Evolutionary conservation across 1,139 yeast species (phyloP), one percentile per base, ranked within the genome.

Genomic region (Nakaseomyces delphensis): DNA sequence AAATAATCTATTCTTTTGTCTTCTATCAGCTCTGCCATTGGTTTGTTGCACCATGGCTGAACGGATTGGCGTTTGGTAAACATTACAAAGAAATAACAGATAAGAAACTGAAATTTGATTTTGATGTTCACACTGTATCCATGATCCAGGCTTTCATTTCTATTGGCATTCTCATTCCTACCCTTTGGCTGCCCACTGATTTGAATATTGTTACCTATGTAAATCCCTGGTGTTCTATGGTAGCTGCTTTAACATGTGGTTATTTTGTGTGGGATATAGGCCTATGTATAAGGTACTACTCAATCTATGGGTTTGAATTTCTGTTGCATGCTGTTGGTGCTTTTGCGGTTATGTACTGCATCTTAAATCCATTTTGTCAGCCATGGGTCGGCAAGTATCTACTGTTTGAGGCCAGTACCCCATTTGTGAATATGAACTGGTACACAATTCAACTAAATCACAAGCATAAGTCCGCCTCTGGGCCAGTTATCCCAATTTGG

Each of bases 391-490:
- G 95, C 1, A 78, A 80, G 23, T 91, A 89, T 63, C 69, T 93
- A 54, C 57, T 85, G 31, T 91, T 87, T 65, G 99, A 91, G 64
- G 73, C 84, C 43, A 83, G 95, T 35, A 87, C 97, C 1, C 98
- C 98, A 10, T 91, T 93, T 61, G 87, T 91, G 45, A 89, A 91
- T 65, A 66, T 86, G 56, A 86, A 93, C 62, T 91, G 96, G 96
- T 82, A 84, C 60, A 83, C 91, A 7, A 71, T 83, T 40, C 83
- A 82, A 56, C 69, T 87, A 37, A 87, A 94, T 1, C 39, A 28
- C 3, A 35, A 33, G 19, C 28, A 30, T 19, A 40, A 40, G 30
- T 24, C 69, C 8, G 39, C 53, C 9, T 37, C 51, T 23, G 50
- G 47, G 33, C 51, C 56, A 18, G 65, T 74, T 3, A 66, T 83